Evolutionary conservation across 768 basidiomycete genomes (phyloP).

Genomic region (Pisolithus marmoratus): DNA sequence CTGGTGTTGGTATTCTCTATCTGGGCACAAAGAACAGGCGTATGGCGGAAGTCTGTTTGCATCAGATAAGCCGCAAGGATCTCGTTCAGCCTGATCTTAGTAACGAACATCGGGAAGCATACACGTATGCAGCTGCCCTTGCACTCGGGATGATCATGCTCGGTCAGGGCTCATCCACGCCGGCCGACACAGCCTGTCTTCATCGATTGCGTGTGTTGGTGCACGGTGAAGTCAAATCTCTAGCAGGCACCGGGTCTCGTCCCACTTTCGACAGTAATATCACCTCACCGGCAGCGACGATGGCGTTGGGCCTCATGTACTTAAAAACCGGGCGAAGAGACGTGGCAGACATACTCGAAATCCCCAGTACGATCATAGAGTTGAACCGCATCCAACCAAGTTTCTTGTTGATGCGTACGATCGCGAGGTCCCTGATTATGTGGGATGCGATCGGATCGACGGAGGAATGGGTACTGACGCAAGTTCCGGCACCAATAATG

Average conservation of each 20-base stretch:
- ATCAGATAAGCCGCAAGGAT: constrained; percentile 74
- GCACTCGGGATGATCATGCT: constrained; percentile 97
- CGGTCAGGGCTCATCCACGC: constrained; percentile 72
- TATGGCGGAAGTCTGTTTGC: constrained; percentile 89
- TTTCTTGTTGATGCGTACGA: constrained; percentile 76
- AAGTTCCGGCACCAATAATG: constrained; percentile 65
- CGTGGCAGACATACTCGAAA: constrained; percentile 76
- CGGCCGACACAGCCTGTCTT: constrained; percentile 69
- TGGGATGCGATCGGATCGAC: constrained; percentile 76
- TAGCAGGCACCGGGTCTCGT: constrained; percentile 31
- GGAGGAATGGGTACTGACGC: constrained; percentile 62
- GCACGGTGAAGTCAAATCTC: constrained; percentile 58
- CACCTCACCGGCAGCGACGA: constrained; percentile 86
- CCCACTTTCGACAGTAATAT: constrained; percentile 77
- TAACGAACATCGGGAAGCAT: constrained; percentile 88
- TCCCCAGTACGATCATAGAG: constrained; percentile 75
- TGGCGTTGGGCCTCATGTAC: constrained; percentile 92
- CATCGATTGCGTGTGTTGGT: constrained; percentile 68
- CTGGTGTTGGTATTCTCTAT: constrained; percentile 86
- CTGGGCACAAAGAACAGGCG: constrained; percentile 81
- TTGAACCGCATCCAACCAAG: constrained; percentile 86
- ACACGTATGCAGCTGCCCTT: constrained; percentile 82
- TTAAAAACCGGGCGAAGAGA: constrained; percentile 79
- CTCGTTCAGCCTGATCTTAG: constrained; percentile 78
- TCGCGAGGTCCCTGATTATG: constrained; percentile 76